phyloP scores from a whole-genome alignment of 805 yeast genomes.

The Candida ortonii region DNA sequence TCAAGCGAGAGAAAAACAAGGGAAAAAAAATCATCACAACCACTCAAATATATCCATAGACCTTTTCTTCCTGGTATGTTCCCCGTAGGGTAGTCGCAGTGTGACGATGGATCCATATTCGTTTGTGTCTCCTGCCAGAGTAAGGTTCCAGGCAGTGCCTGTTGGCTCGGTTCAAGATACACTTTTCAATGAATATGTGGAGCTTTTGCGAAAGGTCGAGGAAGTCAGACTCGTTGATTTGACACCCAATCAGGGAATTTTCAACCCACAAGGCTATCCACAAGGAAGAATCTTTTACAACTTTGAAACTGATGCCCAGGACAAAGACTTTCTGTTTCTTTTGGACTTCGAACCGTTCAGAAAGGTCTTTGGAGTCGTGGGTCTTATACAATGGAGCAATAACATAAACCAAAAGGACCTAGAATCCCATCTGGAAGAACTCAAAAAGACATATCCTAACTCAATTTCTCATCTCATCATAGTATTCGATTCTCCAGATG shows the following conservation, averaged over 20 bases:
- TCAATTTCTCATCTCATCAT: constrained; percentile 55
- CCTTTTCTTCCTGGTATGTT: no score
- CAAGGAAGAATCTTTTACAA: constrained; percentile 68
- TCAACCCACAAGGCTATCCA: constrained; percentile 86
- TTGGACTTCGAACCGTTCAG: constrained; percentile 91
- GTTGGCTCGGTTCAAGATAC: constrained; percentile 44
- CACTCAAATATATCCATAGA: no score
- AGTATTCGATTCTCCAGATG: constrained; percentile 48
- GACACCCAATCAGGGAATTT: constrained; percentile 59
- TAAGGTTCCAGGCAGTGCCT: constrained; percentile 68
- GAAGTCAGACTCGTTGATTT: constrained; percentile 77
- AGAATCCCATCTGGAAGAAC: constrained; percentile 32
- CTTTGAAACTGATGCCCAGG: constrained; percentile 51
- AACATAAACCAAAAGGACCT: constrained; percentile 25
- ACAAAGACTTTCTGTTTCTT: constrained; percentile 48
- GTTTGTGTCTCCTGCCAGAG: constrained; percentile 63
- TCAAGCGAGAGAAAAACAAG: no score
- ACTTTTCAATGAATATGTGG: constrained; percentile 43
- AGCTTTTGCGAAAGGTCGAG: constrained; percentile 43
- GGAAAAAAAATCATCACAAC: no score
- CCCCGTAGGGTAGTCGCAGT: no score
- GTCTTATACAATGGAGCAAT: constrained; percentile 36
- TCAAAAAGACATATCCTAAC: constrained; percentile 47
- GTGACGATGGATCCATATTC: constrained; percentile 38
- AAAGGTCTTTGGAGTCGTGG: constrained; percentile 63